phyloP scores from a whole-genome alignment of 495 filamentous ascomycete species.

The Rhizodiscina lignyota region DNA sequence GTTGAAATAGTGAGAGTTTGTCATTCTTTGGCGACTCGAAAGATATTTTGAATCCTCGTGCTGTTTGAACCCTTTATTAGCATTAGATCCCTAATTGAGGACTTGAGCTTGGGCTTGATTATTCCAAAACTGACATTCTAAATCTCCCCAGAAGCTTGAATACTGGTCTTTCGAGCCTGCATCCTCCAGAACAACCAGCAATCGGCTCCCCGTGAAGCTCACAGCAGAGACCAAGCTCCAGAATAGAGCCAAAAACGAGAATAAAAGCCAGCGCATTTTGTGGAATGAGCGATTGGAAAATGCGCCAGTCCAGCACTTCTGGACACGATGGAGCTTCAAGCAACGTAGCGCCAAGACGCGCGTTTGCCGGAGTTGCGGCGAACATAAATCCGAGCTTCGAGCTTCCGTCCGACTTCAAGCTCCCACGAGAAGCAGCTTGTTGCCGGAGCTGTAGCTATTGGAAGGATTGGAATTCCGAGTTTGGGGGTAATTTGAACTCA shows the following conservation, averaged over 20 bases:
- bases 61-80: conserved; percentile 29
- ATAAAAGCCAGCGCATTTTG: conserved; percentile 62
- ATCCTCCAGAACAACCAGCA: conserved; percentile 81
- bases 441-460: no score
- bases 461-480: no score
- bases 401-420: neutral
- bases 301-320: neutral
- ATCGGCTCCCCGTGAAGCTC: conserved; percentile 62
- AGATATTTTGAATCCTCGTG: conserved; percentile 59
- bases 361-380: neutral
- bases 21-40: conserved; percentile 81
- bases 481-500: no score
- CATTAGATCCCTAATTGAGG: neutral
- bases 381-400: neutral
- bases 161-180: conserved; percentile 59
- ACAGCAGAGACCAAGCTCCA: conserved; percentile 52
- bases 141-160: conserved; percentile 64
- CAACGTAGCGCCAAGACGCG: neutral
- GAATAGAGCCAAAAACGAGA: conserved; percentile 49
- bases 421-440: no score
- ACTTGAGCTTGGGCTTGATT: no score
- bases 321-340: neutral
- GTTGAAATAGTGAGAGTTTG: conserved; percentile 62
- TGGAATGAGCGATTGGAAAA: conserved; percentile 2
- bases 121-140: conserved; percentile 46